These are phyloP conservation scores for Russula sp. DNA, from an alignment of 768 basidiomycete genomes.

Conservation along the genomic window DNA sequence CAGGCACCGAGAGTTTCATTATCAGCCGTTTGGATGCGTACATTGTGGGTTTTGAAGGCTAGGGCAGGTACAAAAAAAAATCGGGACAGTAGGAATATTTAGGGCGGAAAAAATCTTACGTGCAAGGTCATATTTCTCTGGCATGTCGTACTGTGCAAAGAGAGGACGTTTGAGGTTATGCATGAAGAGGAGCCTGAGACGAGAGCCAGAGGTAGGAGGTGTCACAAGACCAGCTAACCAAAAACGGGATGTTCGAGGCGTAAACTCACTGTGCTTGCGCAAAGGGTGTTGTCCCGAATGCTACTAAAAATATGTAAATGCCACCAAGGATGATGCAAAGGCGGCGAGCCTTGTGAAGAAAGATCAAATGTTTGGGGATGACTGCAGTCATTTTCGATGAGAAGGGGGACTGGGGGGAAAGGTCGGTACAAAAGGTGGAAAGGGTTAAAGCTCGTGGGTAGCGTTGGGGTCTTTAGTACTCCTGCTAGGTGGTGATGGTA, in stretches of 20 bases:
- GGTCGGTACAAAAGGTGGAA: no score
- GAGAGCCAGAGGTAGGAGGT: conserved; percentile 22
- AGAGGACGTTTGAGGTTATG: conserved; percentile 62
- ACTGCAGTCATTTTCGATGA: conserved; percentile 1
- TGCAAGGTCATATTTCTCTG: conserved; percentile 76
- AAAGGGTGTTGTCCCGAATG: conserved; percentile 51
- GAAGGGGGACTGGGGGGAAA: background rate
- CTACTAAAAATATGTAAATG: conserved; percentile 46
- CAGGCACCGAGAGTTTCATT: conserved; percentile 82
- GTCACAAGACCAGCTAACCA: conserved; percentile 27
- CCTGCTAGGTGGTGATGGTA: background rate
- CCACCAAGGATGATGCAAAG: conserved; percentile 38
- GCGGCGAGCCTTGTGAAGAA: conserved; percentile 29
- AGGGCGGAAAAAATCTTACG: conserved; percentile 42
- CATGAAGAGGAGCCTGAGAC: conserved; percentile 49
- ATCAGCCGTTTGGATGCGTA: conserved; percentile 67
- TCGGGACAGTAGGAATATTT: background rate
- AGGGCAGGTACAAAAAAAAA: background rate
- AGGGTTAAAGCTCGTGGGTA: background rate
- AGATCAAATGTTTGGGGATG: conserved; percentile 2
- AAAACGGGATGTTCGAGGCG: background rate
- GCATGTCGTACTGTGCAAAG: conserved; percentile 56
- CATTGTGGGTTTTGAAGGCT: conserved; percentile 57
- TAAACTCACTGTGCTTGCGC: conserved; percentile 63
- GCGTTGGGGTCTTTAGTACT: background rate